These are phyloP conservation scores for Amanita inopinata DNA, from an alignment of 768 basidiomycete species.

Conservation along the genomic window DNA sequence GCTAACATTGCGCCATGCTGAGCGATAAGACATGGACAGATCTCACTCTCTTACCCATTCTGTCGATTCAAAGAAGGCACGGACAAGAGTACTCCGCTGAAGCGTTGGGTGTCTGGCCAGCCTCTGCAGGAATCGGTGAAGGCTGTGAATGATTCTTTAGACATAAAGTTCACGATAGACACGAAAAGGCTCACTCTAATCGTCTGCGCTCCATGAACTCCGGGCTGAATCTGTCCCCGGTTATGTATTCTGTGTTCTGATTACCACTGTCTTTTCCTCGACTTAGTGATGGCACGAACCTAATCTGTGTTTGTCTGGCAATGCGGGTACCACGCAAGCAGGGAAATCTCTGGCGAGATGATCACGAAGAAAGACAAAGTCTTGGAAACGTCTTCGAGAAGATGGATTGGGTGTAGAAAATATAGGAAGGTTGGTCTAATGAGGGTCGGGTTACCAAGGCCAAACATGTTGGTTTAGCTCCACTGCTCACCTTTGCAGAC, in stretches of 20 bases:
- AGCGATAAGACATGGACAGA: conserved; percentile 6
- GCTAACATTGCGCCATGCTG: conserved; percentile 34
- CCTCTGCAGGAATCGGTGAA: conserved; percentile 88
- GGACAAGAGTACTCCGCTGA: conserved; percentile 83
- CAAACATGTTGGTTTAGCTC: neutral
- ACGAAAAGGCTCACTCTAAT: conserved; percentile 51
- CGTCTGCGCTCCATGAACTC: conserved; percentile 95
- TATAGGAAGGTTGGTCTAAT: conserved; percentile 87
- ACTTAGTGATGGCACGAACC: conserved; percentile 42
- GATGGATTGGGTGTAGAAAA: conserved; percentile 71
- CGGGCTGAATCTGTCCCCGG: conserved; percentile 92
- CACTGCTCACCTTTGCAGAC: conserved; percentile 60
- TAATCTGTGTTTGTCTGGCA: conserved; percentile 94
- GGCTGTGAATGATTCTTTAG: conserved; percentile 32
- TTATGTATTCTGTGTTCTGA: conserved; percentile 72
- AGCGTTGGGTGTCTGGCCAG: conserved; percentile 90
- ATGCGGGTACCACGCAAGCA: conserved; percentile 93
- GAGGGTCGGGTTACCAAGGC: no score
- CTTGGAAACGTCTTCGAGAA: conserved; percentile 85
- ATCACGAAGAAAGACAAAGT: conserved; percentile 90
- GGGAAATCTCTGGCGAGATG: conserved; percentile 88
- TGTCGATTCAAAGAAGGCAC: conserved; percentile 90
- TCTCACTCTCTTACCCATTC: conserved; percentile 75
- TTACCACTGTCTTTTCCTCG: neutral
- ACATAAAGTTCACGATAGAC: neutral